These are phyloP conservation scores for Mrakia gelida DNA, from an alignment of 768 basidiomycete species.

Conservation along the genomic window DNA sequence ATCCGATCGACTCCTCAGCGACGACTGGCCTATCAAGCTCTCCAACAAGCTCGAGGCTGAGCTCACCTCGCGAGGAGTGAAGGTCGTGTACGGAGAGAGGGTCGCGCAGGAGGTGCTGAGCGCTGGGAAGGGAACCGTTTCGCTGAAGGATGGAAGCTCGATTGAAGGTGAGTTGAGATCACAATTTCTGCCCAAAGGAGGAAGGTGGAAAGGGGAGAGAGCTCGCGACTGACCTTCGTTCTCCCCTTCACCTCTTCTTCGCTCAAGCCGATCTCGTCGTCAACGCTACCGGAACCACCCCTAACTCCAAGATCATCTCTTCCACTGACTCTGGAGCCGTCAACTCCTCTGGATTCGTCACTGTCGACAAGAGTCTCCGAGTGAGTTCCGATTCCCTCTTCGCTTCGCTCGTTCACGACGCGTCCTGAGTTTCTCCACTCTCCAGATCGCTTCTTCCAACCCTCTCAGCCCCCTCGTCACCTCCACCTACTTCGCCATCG, in stretches of 20 bases:
- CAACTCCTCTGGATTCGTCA: not conserved
- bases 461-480: constrained; percentile 78
- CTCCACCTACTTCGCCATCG: constrained; percentile 58
- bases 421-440: not conserved
- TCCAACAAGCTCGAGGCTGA: not conserved
- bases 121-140: not conserved
- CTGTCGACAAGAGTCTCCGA: not conserved
- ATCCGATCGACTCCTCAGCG: not conserved
- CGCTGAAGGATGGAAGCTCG: not conserved
- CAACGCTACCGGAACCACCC: not conserved
- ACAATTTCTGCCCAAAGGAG: not conserved
- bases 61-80: not conserved
- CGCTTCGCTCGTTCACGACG: not conserved
- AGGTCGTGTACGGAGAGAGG: not conserved
- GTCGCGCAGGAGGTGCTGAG: not conserved
- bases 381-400: not conserved
- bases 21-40: not conserved
- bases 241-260: not conserved
- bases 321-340: not conserved
- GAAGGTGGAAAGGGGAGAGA: not conserved
- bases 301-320: not conserved
- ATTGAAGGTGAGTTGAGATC: not conserved
- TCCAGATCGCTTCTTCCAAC: constrained; percentile 51
- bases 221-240: no score
- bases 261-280: not conserved